Base-by-base conservation (phyloP, 495 filamentous ascomycete genomes). In the Neurospora cerealis region DNA sequence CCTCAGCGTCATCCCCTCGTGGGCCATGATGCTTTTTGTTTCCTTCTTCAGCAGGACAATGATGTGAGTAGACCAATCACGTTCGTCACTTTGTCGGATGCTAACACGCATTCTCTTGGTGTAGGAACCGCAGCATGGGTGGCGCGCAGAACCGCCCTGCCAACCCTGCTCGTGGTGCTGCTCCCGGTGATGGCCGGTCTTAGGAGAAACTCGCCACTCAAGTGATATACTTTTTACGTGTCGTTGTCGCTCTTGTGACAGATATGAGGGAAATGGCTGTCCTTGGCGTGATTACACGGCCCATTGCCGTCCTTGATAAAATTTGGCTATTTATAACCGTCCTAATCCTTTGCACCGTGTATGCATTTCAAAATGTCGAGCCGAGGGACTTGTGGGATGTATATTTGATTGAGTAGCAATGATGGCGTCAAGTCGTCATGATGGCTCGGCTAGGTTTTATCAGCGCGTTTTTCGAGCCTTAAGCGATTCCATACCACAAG, bases 41-140 rank as follows among this genome's bases (percentile, higher is more conserved):
- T 93, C 91, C 73, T 89, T 98, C 77, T 79, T 94, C 74, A 96
- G 91, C 86, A 87, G 94, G 77, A 88, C 85, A 46, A 85, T 97
- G 80, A 97, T 97, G 96, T 97, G 85, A 91, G 94, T 88, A 69
- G 11, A 54, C 19, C 11, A 3, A 19, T 28, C 3, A 9, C 46
- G 21, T 24, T 10, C 15, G 54, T 66, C 32, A 19, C 28, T 28
- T 60, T 13, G 17, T 28, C 9, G 37, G 34, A 40, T 79, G 78
- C 79, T 78, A 69, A 79, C 73, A 79, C 28, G 54, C 9, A 66
- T 66, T 66, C 32, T 80, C 76, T 75, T 73, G 8, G 8, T 19
- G 21, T 70, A 80, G 82, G 80, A 79, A 82, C 74, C 79, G 79
- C 48, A 78, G 79, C 44, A 74, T 77, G 74, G 73, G 73, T 39